Evolutionary conservation across 2,329 filamentous ascomycete species (phyloP).

Genomic region (Thermothelomyces thermophilus): DNA sequence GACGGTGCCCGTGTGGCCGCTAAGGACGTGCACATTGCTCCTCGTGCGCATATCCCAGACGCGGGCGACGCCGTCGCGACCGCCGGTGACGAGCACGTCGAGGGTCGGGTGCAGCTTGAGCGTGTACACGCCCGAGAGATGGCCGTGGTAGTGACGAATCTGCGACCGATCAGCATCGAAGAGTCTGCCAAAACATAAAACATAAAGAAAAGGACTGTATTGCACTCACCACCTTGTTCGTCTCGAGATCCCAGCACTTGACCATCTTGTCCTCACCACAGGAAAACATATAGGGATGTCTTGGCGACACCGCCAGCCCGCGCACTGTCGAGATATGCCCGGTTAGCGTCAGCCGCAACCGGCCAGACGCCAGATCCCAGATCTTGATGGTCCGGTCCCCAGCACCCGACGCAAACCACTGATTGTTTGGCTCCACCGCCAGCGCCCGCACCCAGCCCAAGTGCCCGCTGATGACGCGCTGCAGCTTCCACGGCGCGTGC

Average conservation of each 20-base stretch:
- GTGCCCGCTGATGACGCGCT: slow-evolving; percentile 95
- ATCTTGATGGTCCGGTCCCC: slow-evolving; percentile 98
- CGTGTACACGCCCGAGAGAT: slow-evolving; percentile 92
- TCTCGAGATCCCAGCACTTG: slow-evolving; percentile 98
- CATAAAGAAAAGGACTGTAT: neutral
- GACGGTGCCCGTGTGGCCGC: slow-evolving; percentile 86
- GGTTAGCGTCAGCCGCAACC: slow-evolving; percentile 77
- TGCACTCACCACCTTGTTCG: slow-evolving; percentile 71
- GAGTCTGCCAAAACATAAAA: too few species aligned
- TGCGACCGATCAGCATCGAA: slow-evolving; percentile 4
- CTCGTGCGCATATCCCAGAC: slow-evolving; percentile 99
- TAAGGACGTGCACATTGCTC: slow-evolving; percentile 89
- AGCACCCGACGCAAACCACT: slow-evolving; percentile 95
- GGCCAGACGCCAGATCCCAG: slow-evolving; percentile 88
- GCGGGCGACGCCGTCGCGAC: slow-evolving; percentile 85
- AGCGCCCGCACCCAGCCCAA: slow-evolving; percentile 88
- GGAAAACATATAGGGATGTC: slow-evolving; percentile 95
- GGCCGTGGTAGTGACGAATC: slow-evolving; percentile 94
- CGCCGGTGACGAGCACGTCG: slow-evolving; percentile 90
- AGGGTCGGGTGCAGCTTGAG: slow-evolving; percentile 88
- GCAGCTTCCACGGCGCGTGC: slow-evolving; percentile 97
- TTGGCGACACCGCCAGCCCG: slow-evolving; percentile 82
- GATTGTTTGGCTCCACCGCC: slow-evolving; percentile 90
- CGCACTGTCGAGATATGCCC: slow-evolving; percentile 92
- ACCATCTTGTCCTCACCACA: slow-evolving; percentile 99